Conservation (phyloP, 208 protist genomes). For the Tritrichomonas foetus region DNA sequence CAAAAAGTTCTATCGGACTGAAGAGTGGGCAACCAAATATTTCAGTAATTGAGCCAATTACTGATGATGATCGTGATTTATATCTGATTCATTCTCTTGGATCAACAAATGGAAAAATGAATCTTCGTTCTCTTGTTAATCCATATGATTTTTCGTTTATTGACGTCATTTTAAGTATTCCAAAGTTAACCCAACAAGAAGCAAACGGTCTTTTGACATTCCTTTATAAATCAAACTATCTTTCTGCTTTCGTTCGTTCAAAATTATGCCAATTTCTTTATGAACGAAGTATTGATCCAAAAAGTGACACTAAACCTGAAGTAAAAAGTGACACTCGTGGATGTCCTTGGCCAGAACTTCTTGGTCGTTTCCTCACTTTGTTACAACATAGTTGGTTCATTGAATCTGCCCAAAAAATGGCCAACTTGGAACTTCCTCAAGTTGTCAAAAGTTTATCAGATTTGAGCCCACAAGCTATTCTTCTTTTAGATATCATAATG, state of each 20-base stretch:
- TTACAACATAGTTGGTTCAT: neutral
- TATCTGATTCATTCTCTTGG: too few species aligned
- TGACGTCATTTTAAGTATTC: neutral
- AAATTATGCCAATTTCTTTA: neutral
- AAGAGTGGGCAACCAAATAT: too few species aligned
- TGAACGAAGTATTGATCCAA: too few species aligned
- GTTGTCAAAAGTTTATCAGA: neutral
- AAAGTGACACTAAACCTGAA: too few species aligned
- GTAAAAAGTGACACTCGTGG: neutral
- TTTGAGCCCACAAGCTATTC: neutral
- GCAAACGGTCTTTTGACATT: neutral
- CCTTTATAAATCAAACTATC: neutral
- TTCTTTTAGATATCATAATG: neutral
- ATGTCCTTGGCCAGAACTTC: neutral
- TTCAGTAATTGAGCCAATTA: too few species aligned
- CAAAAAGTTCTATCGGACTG: too few species aligned
- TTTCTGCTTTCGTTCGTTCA: neutral
- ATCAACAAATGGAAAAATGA: too few species aligned
- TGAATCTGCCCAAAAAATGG: neutral
- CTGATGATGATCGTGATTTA: too few species aligned
- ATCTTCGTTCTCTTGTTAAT: neutral
- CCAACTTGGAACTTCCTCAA: neutral
- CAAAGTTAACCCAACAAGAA: neutral
- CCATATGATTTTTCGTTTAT: neutral
- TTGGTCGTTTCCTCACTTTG: neutral